These are phyloP conservation scores for Botrytis tulipae DNA, from an alignment of 2,329 filamentous ascomycete genomes.

Conservation along the genomic window DNA sequence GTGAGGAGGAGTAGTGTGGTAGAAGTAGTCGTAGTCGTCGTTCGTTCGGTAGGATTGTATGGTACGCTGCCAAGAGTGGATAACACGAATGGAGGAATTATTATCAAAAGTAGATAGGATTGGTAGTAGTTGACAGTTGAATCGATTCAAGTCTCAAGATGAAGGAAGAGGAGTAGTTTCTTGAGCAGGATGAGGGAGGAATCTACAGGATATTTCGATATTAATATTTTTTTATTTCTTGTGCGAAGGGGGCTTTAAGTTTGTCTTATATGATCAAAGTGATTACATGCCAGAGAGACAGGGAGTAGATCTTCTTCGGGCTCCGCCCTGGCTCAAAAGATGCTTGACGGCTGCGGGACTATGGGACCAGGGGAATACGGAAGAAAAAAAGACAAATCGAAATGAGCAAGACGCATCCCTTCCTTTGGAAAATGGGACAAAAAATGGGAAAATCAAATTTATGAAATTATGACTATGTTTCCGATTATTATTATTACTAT, in stretches of 20 bases:
- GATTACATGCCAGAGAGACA: conserved; percentile 34
- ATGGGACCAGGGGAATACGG: conserved; percentile 35
- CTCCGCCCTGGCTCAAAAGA: conserved; percentile 26
- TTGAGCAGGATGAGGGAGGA: conserved; percentile 18
- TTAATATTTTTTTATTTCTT: conserved; percentile 24
- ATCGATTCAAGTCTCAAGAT: conserved; percentile 10
- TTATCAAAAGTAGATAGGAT: not conserved
- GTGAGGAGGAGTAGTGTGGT: conserved; percentile 9
- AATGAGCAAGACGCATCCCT: conserved; percentile 30
- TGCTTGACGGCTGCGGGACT: conserved; percentile 28
- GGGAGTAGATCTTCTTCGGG: conserved; percentile 32
- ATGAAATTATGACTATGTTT: conserved; percentile 20
- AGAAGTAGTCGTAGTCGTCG: not conserved
- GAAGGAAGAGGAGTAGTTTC: conserved; percentile 16
- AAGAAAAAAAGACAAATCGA: conserved; percentile 34
- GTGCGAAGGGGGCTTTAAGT: conserved; percentile 31
- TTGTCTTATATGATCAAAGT: conserved; percentile 36
- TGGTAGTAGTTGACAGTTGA: not conserved
- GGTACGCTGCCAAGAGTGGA: conserved; percentile 3
- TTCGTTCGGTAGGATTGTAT: not conserved
- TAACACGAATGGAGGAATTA: conserved; percentile 1
- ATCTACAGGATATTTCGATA: conserved; percentile 24
- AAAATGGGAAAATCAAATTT: conserved; percentile 11
- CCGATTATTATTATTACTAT: conserved; percentile 2
- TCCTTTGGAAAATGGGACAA: conserved; percentile 10